Conservation (phyloP, 495 filamentous ascomycete species). For the Penicillium pancosmium region DNA sequence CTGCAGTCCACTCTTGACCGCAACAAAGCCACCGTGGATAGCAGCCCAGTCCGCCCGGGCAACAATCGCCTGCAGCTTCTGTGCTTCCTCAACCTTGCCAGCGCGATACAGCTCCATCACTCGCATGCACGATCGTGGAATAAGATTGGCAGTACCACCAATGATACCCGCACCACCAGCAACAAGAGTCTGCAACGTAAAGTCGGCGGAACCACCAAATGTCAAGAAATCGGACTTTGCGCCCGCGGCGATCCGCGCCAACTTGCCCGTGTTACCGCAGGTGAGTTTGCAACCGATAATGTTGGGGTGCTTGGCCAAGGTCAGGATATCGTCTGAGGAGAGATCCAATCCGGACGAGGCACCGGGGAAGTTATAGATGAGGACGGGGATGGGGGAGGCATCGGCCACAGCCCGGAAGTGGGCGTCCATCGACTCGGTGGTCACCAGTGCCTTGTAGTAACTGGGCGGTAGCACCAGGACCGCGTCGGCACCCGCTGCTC, state of each 20-base stretch:
- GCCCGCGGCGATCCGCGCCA: slow-evolving; percentile 73
- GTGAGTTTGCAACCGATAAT: slow-evolving; percentile 92
- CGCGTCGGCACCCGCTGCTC: slow-evolving; percentile 76
- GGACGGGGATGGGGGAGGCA: slow-evolving; percentile 79
- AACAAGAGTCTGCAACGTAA: slow-evolving; percentile 80
- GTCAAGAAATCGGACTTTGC: slow-evolving; percentile 70
- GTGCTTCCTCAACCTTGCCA: slow-evolving; percentile 72
- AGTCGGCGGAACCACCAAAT: slow-evolving; percentile 88
- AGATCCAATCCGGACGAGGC: slow-evolving; percentile 82
- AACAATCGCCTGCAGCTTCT: slow-evolving; percentile 76
- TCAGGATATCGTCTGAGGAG: slow-evolving; percentile 75
- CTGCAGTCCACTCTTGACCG: slow-evolving; percentile 79
- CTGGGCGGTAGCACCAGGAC: slow-evolving; percentile 82
- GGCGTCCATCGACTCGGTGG: slow-evolving; percentile 57
- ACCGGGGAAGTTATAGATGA: slow-evolving; percentile 94
- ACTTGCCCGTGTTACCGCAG: slow-evolving; percentile 92
- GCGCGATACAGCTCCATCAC: slow-evolving; percentile 70
- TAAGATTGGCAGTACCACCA: slow-evolving; percentile 81
- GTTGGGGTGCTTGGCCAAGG: slow-evolving; percentile 76
- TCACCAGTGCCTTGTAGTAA: slow-evolving; percentile 76
- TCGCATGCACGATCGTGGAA: slow-evolving; percentile 73
- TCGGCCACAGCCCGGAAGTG: slow-evolving; percentile 81
- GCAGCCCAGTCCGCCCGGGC: slow-evolving; percentile 85
- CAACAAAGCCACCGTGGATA: slow-evolving; percentile 84
- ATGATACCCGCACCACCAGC: slow-evolving; percentile 88